Base-by-base conservation (phyloP, 306 rosid species). In the Vigna nakashimae region DNA sequence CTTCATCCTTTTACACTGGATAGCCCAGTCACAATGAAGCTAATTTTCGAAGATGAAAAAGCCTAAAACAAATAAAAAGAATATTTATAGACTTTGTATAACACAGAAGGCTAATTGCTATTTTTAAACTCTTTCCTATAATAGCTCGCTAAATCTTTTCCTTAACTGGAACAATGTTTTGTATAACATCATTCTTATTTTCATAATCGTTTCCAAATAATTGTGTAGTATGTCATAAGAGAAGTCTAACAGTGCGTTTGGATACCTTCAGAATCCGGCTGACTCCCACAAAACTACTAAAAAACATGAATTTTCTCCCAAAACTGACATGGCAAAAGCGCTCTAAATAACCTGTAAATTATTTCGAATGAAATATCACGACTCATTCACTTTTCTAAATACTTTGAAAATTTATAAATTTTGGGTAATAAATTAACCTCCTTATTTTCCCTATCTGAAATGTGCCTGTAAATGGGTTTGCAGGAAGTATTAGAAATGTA, bases 401-500 rank as follows among this genome's bases (percentile, higher is more conserved):
- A 11, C 1, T 50, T 34, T 60, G 9, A 11, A 32, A 5, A 34
- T 10, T 1, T 65, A 6, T 28, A 55, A 65, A 20, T 56, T 67
- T 52, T 36, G 49, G 46, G 49, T 9, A 3, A 2, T 24, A 26
- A 79, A 45, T 45, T 52, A 62, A 71, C 34, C 14, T 65, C 65
- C 20, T 36, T 36, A 14, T 20, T 10, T 30, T 64, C 4, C 36
- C 36, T 6, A 26, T 65, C 56, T 10, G 51, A 65, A 60, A 18
- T 46, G 46, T 68, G 59, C 66, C 9, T 60, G 42, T 66, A 14
- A 70, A 67, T 64, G 68, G 62, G 18, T 83, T 81, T 82, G 82
- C 81, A 94, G 98, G 91, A 91, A 60, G 93, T 91, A 51, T 85
- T 94, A 7, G 75, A 88, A 30, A 32, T 94, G 87, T 94, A 91